Evolutionary conservation across 1,284 basidiomycete genomes (phyloP).

Genomic region (Irpex sp.): DNA sequence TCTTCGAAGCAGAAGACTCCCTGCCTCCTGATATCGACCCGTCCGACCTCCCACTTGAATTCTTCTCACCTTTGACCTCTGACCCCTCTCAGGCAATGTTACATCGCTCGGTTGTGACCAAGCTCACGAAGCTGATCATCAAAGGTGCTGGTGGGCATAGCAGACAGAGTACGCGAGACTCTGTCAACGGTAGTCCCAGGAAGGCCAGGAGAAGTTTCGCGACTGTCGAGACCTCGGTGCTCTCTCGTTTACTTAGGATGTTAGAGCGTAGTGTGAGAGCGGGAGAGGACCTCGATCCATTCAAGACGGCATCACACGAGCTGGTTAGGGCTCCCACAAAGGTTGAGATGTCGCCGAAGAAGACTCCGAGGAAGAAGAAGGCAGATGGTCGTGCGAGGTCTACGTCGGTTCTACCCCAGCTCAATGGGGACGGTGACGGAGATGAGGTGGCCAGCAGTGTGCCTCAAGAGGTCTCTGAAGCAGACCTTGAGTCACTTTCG

Average conservation of each 20-base stretch:
- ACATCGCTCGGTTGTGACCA: slow-evolving; percentile 56
- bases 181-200: slow-evolving; percentile 29
- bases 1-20: slow-evolving; percentile 86
- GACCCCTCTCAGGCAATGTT: slow-evolving; percentile 61
- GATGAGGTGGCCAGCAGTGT: slow-evolving; percentile 26
- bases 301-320: slow-evolving; percentile 28
- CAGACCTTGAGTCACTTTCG: slow-evolving; percentile 49
- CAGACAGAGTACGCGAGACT: slow-evolving; percentile 25
- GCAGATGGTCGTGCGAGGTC: slow-evolving; percentile 18
- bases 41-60: slow-evolving; percentile 55
- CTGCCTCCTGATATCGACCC: slow-evolving; percentile 63
- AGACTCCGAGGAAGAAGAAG: slow-evolving; percentile 34
- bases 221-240: slow-evolving; percentile 57
- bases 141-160: slow-evolving; percentile 48
- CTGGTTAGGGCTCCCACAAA: slow-evolving; percentile 20
- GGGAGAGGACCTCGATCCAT: slow-evolving; percentile 72
- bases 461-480: slow-evolving; percentile 33
- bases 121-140: slow-evolving; percentile 64
- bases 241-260: slow-evolving; percentile 69
- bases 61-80: slow-evolving; percentile 61
- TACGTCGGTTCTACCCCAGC: slow-evolving; percentile 25
- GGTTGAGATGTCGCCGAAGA: slow-evolving; percentile 26
- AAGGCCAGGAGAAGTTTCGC: slow-evolving; percentile 52
- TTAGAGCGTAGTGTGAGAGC: slow-evolving; percentile 74
- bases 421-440: slow-evolving; percentile 19